Base-by-base conservation (phyloP, 2,329 filamentous ascomycete genomes). In the Aureobasidium lini region DNA sequence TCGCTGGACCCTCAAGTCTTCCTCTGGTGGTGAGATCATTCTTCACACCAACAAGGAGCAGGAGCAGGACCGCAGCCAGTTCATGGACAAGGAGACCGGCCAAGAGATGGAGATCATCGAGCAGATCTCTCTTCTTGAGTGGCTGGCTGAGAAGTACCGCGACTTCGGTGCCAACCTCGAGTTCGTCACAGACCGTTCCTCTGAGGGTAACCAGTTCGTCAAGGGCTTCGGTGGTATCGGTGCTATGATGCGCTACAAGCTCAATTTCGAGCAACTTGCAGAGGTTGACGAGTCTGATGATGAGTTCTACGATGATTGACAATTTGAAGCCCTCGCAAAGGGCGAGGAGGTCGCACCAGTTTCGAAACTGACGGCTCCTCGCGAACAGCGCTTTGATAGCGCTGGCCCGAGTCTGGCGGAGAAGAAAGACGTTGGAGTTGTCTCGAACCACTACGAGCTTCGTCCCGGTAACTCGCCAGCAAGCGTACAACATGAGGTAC, bases 211-310 rank as follows among this genome's bases (percentile, higher is more conserved):
- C 79, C 94, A 99, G 81, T 99, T 99, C 77, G 94, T 99, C 71
- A 97, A 96, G 81, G 94, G 94, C 64, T 99, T 99, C 72, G 94
- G 94, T 86, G 94, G 94, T 72, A 96, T 99, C 69, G 94, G 94
- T 67, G 93, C 93, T 65, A 87, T 99, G 71, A 85, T 99, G 73
- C 91, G 94, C 68, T 99, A 99, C 86, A 96, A 96, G 82, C 90
- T 99, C 82, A 99, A 99, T 82, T 99, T 99, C 79, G 95, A 99
- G 79, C 95, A 99, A 77, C 84, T 99, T 76, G 88, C 88, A 76
- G 94, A 97, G 75, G 82, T 88, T 71, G 85, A 88, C 71, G 92
- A 95, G 75, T 76, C 79, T 62, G 77, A 80, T 66, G 78, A 80
- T 67, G 93, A 97, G 74, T 93, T 93, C 77, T 96, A 95, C 81